phyloP scores from a whole-genome alignment of 1,139 yeast species.

The Pichia norvegensis region DNA sequence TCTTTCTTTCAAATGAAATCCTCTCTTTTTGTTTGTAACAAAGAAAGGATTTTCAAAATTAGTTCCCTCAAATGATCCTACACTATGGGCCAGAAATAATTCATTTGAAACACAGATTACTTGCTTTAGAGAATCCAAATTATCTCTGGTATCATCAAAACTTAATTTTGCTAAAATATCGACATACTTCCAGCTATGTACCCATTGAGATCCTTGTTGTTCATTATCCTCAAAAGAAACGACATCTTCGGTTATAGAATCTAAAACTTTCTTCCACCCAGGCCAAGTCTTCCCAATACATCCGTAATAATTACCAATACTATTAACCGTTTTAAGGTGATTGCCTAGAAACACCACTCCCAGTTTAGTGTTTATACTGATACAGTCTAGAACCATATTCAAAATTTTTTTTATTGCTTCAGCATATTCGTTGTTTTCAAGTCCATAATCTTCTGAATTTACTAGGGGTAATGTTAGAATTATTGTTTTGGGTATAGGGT shows the following conservation, averaged over 20 bases:
- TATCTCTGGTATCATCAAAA: conserved; percentile 10
- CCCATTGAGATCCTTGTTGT: conserved; percentile 15
- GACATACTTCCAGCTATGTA: conserved; percentile 18
- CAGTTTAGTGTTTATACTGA: conserved; percentile 41
- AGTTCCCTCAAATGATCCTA: neutral
- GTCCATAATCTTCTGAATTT: conserved; percentile 17
- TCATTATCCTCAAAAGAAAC: conserved; percentile 23
- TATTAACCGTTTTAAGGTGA: conserved; percentile 29
- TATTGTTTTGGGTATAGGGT: conserved; percentile 37
- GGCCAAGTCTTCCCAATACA: conserved; percentile 46
- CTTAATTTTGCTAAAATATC: conserved; percentile 16
- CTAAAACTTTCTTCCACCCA: conserved; percentile 47
- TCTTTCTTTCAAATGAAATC: conserved; percentile 3
- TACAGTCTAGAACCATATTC: conserved; percentile 24
- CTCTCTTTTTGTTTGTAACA: neutral
- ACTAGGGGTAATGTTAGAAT: conserved; percentile 37
- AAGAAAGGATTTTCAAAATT: conserved; percentile 3
- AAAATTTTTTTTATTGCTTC: conserved; percentile 28
- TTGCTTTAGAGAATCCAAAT: conserved; percentile 15
- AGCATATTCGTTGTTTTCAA: conserved; percentile 31
- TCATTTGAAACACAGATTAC: conserved; percentile 21
- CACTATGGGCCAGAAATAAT: neutral
- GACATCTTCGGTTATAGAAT: conserved; percentile 29
- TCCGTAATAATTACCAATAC: conserved; percentile 48
- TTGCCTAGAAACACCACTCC: conserved; percentile 51